Base-by-base conservation (phyloP, 2,329 filamentous ascomycete species). In the Cercospora zeae-maydis region DNA sequence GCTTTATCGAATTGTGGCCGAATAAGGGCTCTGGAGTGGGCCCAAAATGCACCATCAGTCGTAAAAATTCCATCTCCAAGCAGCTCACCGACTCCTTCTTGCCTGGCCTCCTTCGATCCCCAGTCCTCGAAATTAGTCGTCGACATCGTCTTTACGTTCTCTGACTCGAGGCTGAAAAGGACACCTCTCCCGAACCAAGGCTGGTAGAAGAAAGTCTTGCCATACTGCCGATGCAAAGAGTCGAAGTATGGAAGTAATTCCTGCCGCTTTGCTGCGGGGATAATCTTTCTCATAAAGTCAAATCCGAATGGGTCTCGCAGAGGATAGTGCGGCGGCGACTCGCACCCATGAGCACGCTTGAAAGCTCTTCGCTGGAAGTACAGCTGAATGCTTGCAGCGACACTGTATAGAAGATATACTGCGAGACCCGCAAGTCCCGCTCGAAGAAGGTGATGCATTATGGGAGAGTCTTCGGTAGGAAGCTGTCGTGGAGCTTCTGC, bases 1-100 rank as follows among this genome's bases (percentile, higher is more conserved):
- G 78, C 77, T 8, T 79, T 76, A 0, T 75, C 76, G 67, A 84
- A 84, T 59, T 81, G 80, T 2, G 82, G 82, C 24, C 81, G 75
- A 5, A 88, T 75, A 24, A 81, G 71, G 7, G 63, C 45, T 14
- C 70, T 63, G 4, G 63, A 66, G 37, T 70, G 67, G 13, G 58
- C 47, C 70, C 70, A 72, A 36, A 64, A 61, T 9, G 63, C 72
- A 24, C 79, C 79, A 63, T 80, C 78, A 5, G 75, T 70, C 27
- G 77, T 80, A 70, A 80, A 80, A 58, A 70, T 66, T 47, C 65
- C 66, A 9, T 66, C 77, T 21, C 78, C 78, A 9, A 63, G 27
- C 14, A 60, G 45, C 30, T 47, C 36, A 37, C 56, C 24, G 24
- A 63, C 30, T 27, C 37, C 45, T 58, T 51, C 52, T 51, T 37